Percentiles rank a stretch among this genome's conserved stretches.
phyloP scores from a whole-genome alignment of 2,329 filamentous ascomycete species.

The Plectosphaerella cucumerina region DNA sequence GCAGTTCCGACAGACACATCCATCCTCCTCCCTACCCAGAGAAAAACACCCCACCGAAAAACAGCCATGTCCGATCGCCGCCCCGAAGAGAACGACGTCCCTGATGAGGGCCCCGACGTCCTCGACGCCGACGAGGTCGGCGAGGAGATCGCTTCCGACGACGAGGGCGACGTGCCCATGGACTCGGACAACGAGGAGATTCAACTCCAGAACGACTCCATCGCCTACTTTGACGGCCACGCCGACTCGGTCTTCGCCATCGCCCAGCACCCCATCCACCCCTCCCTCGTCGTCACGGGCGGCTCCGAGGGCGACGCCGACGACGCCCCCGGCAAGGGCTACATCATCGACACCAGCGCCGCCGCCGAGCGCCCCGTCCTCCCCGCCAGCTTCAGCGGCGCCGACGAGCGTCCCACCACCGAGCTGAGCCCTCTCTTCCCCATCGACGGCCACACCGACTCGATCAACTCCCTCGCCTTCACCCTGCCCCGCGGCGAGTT shows the following conservation, averaged over 20 bases:
- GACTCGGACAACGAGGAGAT: constrained; percentile 69
- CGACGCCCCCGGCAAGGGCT: constrained; percentile 70
- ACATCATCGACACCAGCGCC: constrained; percentile 73
- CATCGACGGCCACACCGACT: constrained; percentile 88
- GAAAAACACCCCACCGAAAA: not conserved
- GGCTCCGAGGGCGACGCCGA: constrained; percentile 61
- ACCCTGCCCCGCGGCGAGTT: constrained; percentile 80
- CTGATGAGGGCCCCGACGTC: constrained; percentile 53
- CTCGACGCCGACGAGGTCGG: constrained; percentile 73
- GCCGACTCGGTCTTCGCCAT: constrained; percentile 93
- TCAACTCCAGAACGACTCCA: constrained; percentile 82
- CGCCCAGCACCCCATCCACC: constrained; percentile 80
- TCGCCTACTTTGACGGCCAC: constrained; percentile 87
- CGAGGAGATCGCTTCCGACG: constrained; percentile 61
- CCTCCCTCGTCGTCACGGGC: constrained; percentile 79
- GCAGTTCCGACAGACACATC: not conserved
- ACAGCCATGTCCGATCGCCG: constrained; percentile 10
- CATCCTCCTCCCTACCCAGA: not conserved
- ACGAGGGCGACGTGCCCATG: constrained; percentile 72
- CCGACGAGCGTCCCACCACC: constrained; percentile 45
- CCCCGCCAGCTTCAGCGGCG: constrained; percentile 65
- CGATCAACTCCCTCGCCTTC: constrained; percentile 81
- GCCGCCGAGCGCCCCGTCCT: constrained; percentile 63
- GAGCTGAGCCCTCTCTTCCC: constrained; percentile 63
- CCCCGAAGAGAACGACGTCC: constrained; percentile 8